phyloP scores from a whole-genome alignment of 352 stramenopile species.

The Pythium pyrilobum region DNA sequence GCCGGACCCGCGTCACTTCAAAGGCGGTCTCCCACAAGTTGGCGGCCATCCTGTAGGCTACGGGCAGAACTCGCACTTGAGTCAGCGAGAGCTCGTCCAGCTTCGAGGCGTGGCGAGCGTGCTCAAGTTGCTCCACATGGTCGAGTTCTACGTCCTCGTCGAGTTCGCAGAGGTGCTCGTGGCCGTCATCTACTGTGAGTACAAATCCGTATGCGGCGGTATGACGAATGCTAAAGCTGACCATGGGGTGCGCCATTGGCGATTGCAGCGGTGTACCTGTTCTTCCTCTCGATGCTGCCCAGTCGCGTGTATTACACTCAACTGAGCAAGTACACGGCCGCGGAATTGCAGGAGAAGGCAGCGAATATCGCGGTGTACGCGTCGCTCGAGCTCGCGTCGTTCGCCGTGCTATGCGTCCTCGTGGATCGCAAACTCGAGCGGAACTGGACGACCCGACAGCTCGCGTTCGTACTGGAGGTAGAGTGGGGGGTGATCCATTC shows the following conservation, averaged over 20 bases:
- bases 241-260: no score
- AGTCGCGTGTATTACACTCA: slow-evolving; percentile 21
- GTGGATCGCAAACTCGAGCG: no score
- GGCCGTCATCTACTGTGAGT: slow-evolving; percentile 1
- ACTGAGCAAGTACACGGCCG: background rate
- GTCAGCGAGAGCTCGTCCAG: background rate
- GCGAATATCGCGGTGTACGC: slow-evolving; percentile 18
- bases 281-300: slow-evolving; percentile 7
- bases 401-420: slow-evolving; percentile 14
- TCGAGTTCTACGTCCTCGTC: slow-evolving; percentile 8
- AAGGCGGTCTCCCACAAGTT: no score
- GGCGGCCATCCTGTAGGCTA: no score
- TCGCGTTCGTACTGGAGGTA: background rate
- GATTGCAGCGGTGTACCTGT: slow-evolving; percentile 12
- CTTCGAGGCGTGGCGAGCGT: background rate
- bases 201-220: background rate
- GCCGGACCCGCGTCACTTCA: no score
- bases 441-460: no score
- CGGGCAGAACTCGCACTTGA: background rate
- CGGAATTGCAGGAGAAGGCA: background rate
- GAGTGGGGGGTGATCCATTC: no score
- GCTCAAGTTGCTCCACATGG: slow-evolving; percentile 1
- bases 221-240: no score
- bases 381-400: slow-evolving; percentile 21
- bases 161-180: slow-evolving; percentile 3